Evolutionary conservation across 2,329 filamentous ascomycete species (phyloP).

Genomic region (Pseudogymnoascus sp.): DNA sequence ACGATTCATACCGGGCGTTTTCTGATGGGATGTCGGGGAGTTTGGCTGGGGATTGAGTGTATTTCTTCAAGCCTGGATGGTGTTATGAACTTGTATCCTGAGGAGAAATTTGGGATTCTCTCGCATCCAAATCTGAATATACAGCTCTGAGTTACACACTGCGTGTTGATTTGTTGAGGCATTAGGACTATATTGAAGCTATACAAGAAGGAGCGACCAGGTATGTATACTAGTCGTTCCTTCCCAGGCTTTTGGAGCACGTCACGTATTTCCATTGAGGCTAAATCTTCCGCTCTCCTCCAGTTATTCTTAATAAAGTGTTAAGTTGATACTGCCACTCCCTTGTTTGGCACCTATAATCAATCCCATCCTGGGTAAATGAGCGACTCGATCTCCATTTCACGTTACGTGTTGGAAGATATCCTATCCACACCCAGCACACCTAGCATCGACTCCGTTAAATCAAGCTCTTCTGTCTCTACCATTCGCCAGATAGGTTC

Average conservation of each 20-base stretch:
- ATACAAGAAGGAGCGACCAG: not conserved
- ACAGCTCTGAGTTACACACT: not conserved
- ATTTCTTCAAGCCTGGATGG: not conserved
- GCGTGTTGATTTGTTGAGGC: not conserved
- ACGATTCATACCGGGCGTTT: conserved; percentile 39
- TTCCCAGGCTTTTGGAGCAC: not conserved
- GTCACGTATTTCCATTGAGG: not conserved
- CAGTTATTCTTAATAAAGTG: not conserved
- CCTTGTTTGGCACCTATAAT: not conserved
- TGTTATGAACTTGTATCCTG: no score
- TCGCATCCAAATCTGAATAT: not conserved
- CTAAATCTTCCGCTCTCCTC: not conserved
- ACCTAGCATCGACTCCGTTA: not conserved
- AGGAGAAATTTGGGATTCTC: no score
- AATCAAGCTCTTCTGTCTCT: not conserved
- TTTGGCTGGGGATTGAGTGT: not conserved
- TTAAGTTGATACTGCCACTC: not conserved
- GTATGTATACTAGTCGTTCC: not conserved
- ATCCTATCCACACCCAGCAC: not conserved
- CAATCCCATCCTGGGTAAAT: not conserved
- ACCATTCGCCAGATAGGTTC: not conserved
- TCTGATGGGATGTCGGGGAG: conserved; percentile 21
- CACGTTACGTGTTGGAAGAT: not conserved
- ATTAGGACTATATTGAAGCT: not conserved
- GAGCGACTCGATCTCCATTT: not conserved